Evolutionary conservation across 495 filamentous ascomycete genomes (phyloP).

Genomic region (Penicillium herquei): DNA sequence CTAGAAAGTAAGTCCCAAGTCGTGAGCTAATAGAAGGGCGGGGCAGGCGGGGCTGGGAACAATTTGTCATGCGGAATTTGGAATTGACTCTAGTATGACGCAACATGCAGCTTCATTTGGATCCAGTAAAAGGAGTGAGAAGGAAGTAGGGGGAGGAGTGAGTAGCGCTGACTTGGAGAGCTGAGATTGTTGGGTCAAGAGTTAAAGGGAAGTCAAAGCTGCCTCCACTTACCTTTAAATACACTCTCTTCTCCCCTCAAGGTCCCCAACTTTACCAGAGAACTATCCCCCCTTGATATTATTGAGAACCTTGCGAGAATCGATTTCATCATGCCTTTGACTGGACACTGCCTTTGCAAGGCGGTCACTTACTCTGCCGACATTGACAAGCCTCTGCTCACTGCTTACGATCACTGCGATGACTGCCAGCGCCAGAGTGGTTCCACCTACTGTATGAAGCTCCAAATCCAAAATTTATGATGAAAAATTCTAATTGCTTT

Average conservation of each 20-base stretch:
- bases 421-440: conserved; percentile 70
- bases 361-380: conserved; percentile 63
- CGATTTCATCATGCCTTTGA: conserved; percentile 56
- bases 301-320: conserved; percentile 9
- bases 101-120: neutral
- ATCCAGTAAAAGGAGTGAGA: neutral
- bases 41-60: neutral
- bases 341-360: conserved; percentile 70
- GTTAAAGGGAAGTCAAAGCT: neutral
- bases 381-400: conserved; percentile 51
- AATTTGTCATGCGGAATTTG: conserved; percentile 24
- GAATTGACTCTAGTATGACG: conserved; percentile 11
- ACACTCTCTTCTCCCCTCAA: conserved; percentile 10
- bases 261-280: conserved; percentile 6
- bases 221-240: conserved; percentile 28
- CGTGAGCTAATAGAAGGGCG: neutral
- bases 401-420: conserved; percentile 69
- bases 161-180: no score
- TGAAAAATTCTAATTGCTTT: neutral
- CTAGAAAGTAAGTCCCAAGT: neutral
- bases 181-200: neutral
- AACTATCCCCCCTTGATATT: neutral
- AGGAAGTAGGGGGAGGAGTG: conserved; percentile 4
- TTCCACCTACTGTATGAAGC: conserved; percentile 60
- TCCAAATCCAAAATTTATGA: neutral